Percentiles rank a stretch among this genome's conserved stretches.
Evolutionary conservation across 345 rosid genomes (phyloP).

Genomic region (Physaria fendleri): DNA sequence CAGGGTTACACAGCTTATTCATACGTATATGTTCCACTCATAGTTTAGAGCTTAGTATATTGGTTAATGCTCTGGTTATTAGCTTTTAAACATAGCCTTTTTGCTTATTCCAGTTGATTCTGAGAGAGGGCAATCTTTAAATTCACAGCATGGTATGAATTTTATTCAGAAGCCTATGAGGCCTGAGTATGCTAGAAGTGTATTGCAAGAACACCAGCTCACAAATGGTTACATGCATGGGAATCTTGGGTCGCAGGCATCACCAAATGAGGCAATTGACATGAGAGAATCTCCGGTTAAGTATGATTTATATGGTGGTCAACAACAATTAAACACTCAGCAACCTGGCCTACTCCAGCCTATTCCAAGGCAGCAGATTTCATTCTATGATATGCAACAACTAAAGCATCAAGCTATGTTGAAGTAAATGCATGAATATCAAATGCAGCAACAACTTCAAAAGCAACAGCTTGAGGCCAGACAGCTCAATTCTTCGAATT

Average conservation of each 20-base stretch:
- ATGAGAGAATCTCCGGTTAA: constrained; percentile 58
- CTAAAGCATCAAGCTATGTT: constrained; percentile 52
- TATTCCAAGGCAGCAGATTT: constrained; percentile 63
- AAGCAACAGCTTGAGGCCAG: constrained; percentile 51
- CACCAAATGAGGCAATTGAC: constrained; percentile 47
- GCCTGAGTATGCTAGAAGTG: constrained; percentile 48
- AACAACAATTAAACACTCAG: constrained; percentile 56
- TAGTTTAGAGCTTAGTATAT: background rate
- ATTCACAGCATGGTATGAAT: constrained; percentile 44
- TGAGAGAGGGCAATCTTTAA: constrained; percentile 47
- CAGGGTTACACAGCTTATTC: background rate
- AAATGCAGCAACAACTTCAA: constrained; percentile 60
- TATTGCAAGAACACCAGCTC: constrained; percentile 47
- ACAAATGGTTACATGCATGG: too few species aligned
- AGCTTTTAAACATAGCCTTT: background rate
- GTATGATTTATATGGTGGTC: constrained; percentile 63
- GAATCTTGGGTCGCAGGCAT: constrained; percentile 36
- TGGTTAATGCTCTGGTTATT: constrained; percentile 4
- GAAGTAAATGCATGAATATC: constrained; percentile 73
- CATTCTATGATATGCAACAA: constrained; percentile 64
- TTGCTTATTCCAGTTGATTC: constrained; percentile 37
- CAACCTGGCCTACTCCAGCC: constrained; percentile 55
- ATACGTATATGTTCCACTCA: background rate
- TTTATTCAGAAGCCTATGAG: constrained; percentile 40
- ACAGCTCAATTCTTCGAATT: too few species aligned